Conservation (phyloP, 2,329 filamentous ascomycete genomes). For the Aureobasidium sp. region DNA sequence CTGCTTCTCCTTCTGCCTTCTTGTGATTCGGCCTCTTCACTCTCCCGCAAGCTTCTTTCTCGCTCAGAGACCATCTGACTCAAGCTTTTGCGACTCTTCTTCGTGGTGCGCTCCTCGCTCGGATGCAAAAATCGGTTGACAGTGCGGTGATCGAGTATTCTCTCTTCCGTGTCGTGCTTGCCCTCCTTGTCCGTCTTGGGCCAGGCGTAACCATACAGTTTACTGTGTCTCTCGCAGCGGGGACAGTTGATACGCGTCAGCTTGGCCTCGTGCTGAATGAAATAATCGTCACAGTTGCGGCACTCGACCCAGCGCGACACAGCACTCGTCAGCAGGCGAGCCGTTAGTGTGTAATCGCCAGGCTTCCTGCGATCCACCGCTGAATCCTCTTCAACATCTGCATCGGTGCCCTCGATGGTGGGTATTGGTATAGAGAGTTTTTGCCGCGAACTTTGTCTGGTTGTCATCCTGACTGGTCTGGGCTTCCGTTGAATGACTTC, state of each 20-base stretch:
- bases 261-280: slow-evolving; percentile 84
- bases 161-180: slow-evolving; percentile 58
- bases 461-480: slow-evolving; percentile 13
- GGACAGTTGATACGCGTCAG: slow-evolving; percentile 79
- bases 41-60: slow-evolving; percentile 21
- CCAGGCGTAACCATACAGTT: slow-evolving; percentile 91
- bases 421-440: slow-evolving; percentile 18
- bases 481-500: slow-evolving; percentile 30
- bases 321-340: slow-evolving; percentile 65
- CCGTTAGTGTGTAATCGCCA: slow-evolving; percentile 67
- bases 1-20: slow-evolving; percentile 16
- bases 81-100: slow-evolving; percentile 28
- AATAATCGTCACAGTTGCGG: slow-evolving; percentile 70
- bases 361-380: slow-evolving; percentile 28
- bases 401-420: slow-evolving; percentile 21
- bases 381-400: not conserved
- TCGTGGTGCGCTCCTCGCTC: slow-evolving; percentile 27
- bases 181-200: slow-evolving; percentile 85
- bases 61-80: slow-evolving; percentile 22
- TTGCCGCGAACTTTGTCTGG: slow-evolving; percentile 16
- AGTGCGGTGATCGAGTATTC: slow-evolving; percentile 74
- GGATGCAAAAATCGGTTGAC: slow-evolving; percentile 75
- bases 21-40: slow-evolving; percentile 16
- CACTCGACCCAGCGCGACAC: slow-evolving; percentile 82
- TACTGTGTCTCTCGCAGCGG: slow-evolving; percentile 89